phyloP scores from a whole-genome alignment of 1,139 yeast genomes.

The Yamadazyma dushanensis region DNA sequence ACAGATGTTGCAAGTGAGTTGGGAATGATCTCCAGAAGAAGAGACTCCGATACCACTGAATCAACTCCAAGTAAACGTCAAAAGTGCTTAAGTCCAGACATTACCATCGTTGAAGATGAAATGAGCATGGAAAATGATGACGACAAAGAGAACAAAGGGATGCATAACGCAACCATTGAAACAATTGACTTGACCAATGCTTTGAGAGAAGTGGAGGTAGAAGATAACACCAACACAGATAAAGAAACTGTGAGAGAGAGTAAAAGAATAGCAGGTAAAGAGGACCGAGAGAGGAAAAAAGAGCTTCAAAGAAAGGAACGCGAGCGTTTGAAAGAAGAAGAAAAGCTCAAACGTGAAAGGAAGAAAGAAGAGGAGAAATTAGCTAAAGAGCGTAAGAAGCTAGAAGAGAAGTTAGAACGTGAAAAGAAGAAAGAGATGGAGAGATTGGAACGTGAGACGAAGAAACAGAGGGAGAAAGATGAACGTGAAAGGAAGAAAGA shows the following conservation, averaged over 20 bases:
- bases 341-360: slow-evolving; percentile 8
- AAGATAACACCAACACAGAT: slow-evolving; percentile 2
- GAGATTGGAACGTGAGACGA: slow-evolving; percentile 24
- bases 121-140: slow-evolving; percentile 17
- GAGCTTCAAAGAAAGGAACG: slow-evolving; percentile 8
- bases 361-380: slow-evolving; percentile 12
- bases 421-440: slow-evolving; percentile 35
- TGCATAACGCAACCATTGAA: slow-evolving; percentile 6
- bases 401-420: slow-evolving; percentile 26
- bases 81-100: slow-evolving; percentile 9
- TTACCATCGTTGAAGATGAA: slow-evolving; percentile 14
- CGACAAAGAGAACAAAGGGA: slow-evolving; percentile 13
- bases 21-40: neutral
- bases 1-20: neutral
- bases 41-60: neutral
- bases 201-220: slow-evolving; percentile 4
- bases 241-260: slow-evolving; percentile 14
- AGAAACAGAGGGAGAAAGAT: slow-evolving; percentile 17
- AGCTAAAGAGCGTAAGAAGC: slow-evolving; percentile 13
- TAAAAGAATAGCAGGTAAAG: slow-evolving; percentile 3
- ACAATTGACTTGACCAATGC: slow-evolving; percentile 6
- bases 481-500: slow-evolving; percentile 14
- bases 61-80: slow-evolving; percentile 9
- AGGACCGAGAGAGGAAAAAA: slow-evolving; percentile 13
- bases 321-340: slow-evolving; percentile 5